These are phyloP conservation scores for Paecilomyces niveus DNA, from an alignment of 2,329 filamentous ascomycete species.

Conservation along the genomic window DNA sequence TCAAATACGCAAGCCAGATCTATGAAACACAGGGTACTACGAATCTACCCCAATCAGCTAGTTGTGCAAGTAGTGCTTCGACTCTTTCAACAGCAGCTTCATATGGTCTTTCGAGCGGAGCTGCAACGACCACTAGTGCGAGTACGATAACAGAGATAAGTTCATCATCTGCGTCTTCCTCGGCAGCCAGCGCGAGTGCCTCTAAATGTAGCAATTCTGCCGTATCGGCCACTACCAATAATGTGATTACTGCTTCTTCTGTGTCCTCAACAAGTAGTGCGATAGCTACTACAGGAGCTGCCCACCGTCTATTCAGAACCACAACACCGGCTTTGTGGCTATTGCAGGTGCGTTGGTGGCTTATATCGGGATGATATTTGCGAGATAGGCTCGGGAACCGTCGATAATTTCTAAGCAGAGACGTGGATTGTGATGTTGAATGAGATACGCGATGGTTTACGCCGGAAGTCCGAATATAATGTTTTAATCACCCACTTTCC, in stretches of 20 bases:
- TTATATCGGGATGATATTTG: conserved; percentile 13
- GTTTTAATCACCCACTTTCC: not conserved
- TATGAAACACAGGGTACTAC: conserved; percentile 31
- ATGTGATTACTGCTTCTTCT: not conserved
- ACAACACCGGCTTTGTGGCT: conserved; percentile 20
- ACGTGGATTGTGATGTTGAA: not conserved
- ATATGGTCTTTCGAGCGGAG: conserved; percentile 3
- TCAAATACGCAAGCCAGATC: conserved; percentile 30
- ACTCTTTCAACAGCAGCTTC: conserved; percentile 7
- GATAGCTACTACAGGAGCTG: conserved; percentile 11
- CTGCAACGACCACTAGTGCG: conserved; percentile 4
- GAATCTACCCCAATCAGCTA: conserved; percentile 24
- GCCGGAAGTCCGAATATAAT: not conserved
- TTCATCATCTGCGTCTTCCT: not conserved
- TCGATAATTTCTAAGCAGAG: not conserved
- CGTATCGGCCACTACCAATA: too few relatives aligned
- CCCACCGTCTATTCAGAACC: conserved; percentile 11
- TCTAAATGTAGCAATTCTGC: not conserved
- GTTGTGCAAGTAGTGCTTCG: conserved; percentile 15
- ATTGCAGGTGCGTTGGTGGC: conserved; percentile 21
- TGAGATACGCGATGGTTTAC: not conserved
- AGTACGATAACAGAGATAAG: too few relatives aligned
- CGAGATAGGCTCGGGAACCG: conserved; percentile 5
- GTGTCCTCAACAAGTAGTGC: not conserved
- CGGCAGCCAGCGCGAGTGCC: too few relatives aligned